phyloP scores from a whole-genome alignment of 306 rosid genomes.

The Vachellia collinsii region DNA sequence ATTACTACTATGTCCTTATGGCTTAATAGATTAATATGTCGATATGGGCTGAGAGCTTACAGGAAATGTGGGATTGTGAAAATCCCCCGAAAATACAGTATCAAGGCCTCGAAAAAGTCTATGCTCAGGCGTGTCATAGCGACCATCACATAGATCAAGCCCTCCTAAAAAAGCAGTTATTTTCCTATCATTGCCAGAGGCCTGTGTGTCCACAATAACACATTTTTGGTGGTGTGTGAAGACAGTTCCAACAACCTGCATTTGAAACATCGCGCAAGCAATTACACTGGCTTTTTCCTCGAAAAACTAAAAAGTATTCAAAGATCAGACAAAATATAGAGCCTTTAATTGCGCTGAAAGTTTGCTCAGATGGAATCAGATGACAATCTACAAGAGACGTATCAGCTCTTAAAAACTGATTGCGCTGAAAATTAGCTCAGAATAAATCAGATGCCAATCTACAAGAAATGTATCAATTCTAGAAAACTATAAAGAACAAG shows the following conservation, averaged over 20 bases:
- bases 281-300: constrained; percentile 28
- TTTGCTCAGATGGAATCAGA: constrained; percentile 42
- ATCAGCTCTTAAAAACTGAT: constrained; percentile 33
- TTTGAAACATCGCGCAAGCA: constrained; percentile 40
- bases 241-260: constrained; percentile 82
- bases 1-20: background rate
- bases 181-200: constrained; percentile 73
- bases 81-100: constrained; percentile 68
- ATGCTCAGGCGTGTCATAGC: constrained; percentile 98
- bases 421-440: constrained; percentile 41
- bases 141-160: constrained; percentile 94
- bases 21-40: constrained; percentile 19
- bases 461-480: constrained; percentile 40
- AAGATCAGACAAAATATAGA: constrained; percentile 40
- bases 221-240: constrained; percentile 98
- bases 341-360: constrained; percentile 41
- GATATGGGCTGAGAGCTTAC: constrained; percentile 56
- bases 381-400: constrained; percentile 40
- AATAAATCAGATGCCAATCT: constrained; percentile 42
- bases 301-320: background rate
- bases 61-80: constrained; percentile 79
- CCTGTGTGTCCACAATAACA: constrained; percentile 90
- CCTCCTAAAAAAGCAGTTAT: constrained; percentile 93
- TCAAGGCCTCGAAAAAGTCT: constrained; percentile 71
- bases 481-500: background rate